These are phyloP conservation scores for Pseudogymnoascus sp. DNA, from an alignment of 2,329 filamentous ascomycete genomes.

Conservation along the genomic window DNA sequence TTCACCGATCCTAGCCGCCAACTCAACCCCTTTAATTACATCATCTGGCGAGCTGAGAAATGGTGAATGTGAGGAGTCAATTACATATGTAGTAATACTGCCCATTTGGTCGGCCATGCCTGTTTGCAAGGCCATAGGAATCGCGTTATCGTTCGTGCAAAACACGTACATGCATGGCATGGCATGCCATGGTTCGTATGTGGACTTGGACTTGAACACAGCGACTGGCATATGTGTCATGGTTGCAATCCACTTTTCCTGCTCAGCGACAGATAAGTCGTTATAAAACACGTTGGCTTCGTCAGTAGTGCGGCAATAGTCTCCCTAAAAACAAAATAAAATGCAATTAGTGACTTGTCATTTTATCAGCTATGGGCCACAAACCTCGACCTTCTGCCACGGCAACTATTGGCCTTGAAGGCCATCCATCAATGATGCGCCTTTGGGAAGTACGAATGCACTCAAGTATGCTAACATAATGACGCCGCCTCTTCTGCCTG, in stretches of 20 bases:
- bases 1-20: slow-evolving; percentile 9
- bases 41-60: slow-evolving; percentile 17
- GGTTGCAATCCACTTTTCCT: neutral
- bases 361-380: neutral
- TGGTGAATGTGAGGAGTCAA: slow-evolving; percentile 18
- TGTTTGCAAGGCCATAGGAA: slow-evolving; percentile 14
- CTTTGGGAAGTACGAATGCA: slow-evolving; percentile 11
- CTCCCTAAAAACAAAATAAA: slow-evolving; percentile 12
- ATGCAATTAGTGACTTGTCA: neutral
- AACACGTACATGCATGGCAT: slow-evolving; percentile 19
- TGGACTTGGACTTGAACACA: slow-evolving; percentile 15
- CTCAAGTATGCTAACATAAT: slow-evolving; percentile 8
- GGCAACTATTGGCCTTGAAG: slow-evolving; percentile 15
- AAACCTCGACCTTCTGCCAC: slow-evolving; percentile 18
- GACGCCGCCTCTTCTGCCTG: slow-evolving; percentile 17
- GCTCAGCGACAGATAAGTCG: slow-evolving; percentile 15
- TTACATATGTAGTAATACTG: slow-evolving; percentile 12
- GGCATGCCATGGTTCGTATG: slow-evolving; percentile 19
- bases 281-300: slow-evolving; percentile 5
- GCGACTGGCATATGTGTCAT: slow-evolving; percentile 13
- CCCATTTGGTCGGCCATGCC: slow-evolving; percentile 16
- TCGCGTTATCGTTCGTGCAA: slow-evolving; percentile 15
- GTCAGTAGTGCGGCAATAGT: slow-evolving; percentile 10
- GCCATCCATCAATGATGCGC: slow-evolving; percentile 1
- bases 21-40: slow-evolving; percentile 13